These are phyloP conservation scores for Magnolia sinica DNA, from an alignment of 164 flowering plant genomes.

Conservation along the genomic window DNA sequence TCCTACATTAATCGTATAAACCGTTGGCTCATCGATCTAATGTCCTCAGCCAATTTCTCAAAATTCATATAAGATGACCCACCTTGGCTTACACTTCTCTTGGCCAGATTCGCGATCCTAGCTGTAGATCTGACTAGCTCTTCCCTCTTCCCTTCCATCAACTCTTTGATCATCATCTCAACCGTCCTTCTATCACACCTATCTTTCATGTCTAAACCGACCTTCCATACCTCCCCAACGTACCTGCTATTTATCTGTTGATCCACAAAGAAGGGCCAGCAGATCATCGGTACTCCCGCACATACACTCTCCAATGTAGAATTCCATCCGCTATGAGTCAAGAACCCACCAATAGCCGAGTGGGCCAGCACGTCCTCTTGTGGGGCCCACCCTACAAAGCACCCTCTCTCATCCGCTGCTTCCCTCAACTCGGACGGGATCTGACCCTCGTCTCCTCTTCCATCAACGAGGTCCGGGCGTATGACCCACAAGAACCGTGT, in stretches of 20 bases:
- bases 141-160: slow-evolving; percentile 28
- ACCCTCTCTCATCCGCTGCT: slow-evolving; percentile 25
- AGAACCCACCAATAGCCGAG: slow-evolving; percentile 29
- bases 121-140: slow-evolving; percentile 11
- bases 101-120: slow-evolving; percentile 16
- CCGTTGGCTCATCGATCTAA: slow-evolving; percentile 12
- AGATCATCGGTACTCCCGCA: slow-evolving; percentile 27
- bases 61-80: slow-evolving; percentile 28
- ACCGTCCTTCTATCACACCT: slow-evolving; percentile 17
- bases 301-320: slow-evolving; percentile 26
- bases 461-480: slow-evolving; percentile 28
- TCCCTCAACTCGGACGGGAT: slow-evolving; percentile 17
- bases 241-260: slow-evolving; percentile 27
- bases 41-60: slow-evolving; percentile 20
- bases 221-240: slow-evolving; percentile 22
- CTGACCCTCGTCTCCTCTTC: slow-evolving; percentile 1
- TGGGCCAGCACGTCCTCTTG: slow-evolving; percentile 29
- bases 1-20: too few relatives aligned
- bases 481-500: slow-evolving; percentile 47
- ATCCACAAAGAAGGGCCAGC: slow-evolving; percentile 26
- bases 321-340: slow-evolving; percentile 35
- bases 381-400: slow-evolving; percentile 28
- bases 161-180: slow-evolving; percentile 28
- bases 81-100: slow-evolving; percentile 16
- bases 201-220: slow-evolving; percentile 32